Base-by-base conservation (phyloP, 306 rosid species). In the Rubus idaeus region DNA sequence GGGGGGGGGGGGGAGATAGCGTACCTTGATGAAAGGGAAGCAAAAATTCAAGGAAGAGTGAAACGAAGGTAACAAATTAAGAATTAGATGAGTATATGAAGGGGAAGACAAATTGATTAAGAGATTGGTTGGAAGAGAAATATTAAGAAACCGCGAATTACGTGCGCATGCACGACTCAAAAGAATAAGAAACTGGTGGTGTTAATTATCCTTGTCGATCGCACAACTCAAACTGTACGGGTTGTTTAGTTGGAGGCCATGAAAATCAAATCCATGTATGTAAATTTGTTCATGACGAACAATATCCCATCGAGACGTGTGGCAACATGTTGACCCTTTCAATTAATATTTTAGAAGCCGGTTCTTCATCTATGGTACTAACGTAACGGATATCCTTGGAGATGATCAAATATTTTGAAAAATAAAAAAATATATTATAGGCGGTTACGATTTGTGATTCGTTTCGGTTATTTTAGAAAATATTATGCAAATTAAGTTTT, bases 11-110 rank as follows among this genome's bases (percentile, higher is more conserved):
- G 50, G 6, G 16, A 75, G 39, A 75, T 70, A 78, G 82, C 86
- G 89, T 88, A 90, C 97, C 96, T 90, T 83, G 78, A 76, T 74
- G 60, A 83, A 84, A 85, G 76, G 60, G 85, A 84, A 85, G 78
- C 66, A 14, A 68, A 82, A 75, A 75, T 46, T 73, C 75, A 84
- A 77, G 86, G 86, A 85, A 85, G 35, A 84, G 87, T 78, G 78
- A 74, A 67, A 5, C 44, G 40, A 66, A 41, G 83, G 77, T 68
- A 77, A 83, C 73, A 69, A 66, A n/a, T n/a, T n/a, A n/a, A 71
- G 58, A 80, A 57, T 79, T 26, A 75, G 37, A 75, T 21, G 75
- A 63, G 57, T 30, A 62, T 71, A 69, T 79, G 74, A 83, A 68
- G 47, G 64, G 26, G 70, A 65, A 13, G 70, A 65, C 35, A 30